Evolutionary conservation across 768 basidiomycete genomes (phyloP).

Genomic region (Suillus bovinus): DNA sequence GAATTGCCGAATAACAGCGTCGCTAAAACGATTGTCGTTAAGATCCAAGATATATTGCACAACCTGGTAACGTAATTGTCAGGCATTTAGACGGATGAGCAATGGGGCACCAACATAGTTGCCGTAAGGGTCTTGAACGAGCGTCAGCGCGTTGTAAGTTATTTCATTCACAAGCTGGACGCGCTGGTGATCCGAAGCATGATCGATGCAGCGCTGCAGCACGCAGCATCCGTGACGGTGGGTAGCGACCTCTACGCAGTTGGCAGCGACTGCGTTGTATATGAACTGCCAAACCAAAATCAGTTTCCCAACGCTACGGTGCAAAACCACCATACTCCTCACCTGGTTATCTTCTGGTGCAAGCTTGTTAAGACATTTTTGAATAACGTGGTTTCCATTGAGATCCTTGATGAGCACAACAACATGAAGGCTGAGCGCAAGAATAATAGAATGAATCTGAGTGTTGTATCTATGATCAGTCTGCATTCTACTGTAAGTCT

Average conservation of each 20-base stretch:
- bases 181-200: slow-evolving; percentile 94
- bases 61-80: slow-evolving; percentile 50
- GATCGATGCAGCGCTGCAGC: slow-evolving; percentile 96
- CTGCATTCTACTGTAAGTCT: slow-evolving; percentile 60
- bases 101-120: slow-evolving; percentile 66
- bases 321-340: slow-evolving; percentile 13
- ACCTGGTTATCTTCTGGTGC: slow-evolving; percentile 99
- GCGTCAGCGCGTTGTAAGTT: slow-evolving; percentile 94
- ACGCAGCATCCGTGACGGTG: slow-evolving; percentile 99
- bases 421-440: slow-evolving; percentile 95
- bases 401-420: slow-evolving; percentile 99
- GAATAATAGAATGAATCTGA: slow-evolving; percentile 96
- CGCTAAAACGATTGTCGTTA: slow-evolving; percentile 98
- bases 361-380: slow-evolving; percentile 98
- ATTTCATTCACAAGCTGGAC: slow-evolving; percentile 98
- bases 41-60: slow-evolving; percentile 98
- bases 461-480: slow-evolving; percentile 80
- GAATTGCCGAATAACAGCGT: slow-evolving; percentile 96
- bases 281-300: slow-evolving; percentile 66
- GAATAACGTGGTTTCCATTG: slow-evolving; percentile 97
- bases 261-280: slow-evolving; percentile 98
- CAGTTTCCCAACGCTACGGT: slow-evolving; percentile 2
- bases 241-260: slow-evolving; percentile 98
- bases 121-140: slow-evolving; percentile 96
- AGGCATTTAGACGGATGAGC: neutral